Evolutionary conservation across 805 yeast species (phyloP).

Genomic region (Teunomyces barrocoloradensis): DNA sequence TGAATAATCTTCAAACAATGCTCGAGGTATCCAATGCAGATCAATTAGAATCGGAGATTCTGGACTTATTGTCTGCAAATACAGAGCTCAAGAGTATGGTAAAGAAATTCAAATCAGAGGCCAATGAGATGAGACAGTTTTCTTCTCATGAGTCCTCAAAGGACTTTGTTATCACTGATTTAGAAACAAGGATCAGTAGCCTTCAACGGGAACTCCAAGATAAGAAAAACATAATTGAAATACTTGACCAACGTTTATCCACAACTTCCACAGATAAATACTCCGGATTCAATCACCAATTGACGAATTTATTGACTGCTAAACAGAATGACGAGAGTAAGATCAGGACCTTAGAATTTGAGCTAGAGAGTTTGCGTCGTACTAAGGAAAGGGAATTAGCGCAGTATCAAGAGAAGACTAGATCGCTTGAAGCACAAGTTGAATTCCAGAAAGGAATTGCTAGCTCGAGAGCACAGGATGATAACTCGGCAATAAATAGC

Average conservation of each 20-base stretch:
- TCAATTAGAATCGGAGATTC: slow-evolving; percentile 8
- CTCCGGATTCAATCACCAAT: background rate
- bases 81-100: slow-evolving; percentile 9
- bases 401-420: slow-evolving; percentile 29
- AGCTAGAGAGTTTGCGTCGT: slow-evolving; percentile 28
- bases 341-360: slow-evolving; percentile 34
- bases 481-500: slow-evolving; percentile 16
- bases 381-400: slow-evolving; percentile 31
- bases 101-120: slow-evolving; percentile 1
- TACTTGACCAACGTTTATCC: background rate
- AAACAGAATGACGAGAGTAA: slow-evolving; percentile 39
- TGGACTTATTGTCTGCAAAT: slow-evolving; percentile 11
- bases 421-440: slow-evolving; percentile 14
- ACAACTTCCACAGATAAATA: background rate
- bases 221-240: background rate
- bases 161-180: slow-evolving; percentile 2
- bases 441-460: slow-evolving; percentile 2
- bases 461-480: background rate
- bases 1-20: slow-evolving; percentile 5
- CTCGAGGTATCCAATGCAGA: slow-evolving; percentile 6
- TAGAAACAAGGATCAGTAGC: slow-evolving; percentile 3
- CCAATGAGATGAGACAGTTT: background rate
- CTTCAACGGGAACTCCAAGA: slow-evolving; percentile 28
- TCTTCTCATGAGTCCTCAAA: background rate
- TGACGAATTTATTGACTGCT: slow-evolving; percentile 8